Evolutionary conservation across 306 rosid species (phyloP).

Genomic region (Cyamopsis tetragonoloba): DNA sequence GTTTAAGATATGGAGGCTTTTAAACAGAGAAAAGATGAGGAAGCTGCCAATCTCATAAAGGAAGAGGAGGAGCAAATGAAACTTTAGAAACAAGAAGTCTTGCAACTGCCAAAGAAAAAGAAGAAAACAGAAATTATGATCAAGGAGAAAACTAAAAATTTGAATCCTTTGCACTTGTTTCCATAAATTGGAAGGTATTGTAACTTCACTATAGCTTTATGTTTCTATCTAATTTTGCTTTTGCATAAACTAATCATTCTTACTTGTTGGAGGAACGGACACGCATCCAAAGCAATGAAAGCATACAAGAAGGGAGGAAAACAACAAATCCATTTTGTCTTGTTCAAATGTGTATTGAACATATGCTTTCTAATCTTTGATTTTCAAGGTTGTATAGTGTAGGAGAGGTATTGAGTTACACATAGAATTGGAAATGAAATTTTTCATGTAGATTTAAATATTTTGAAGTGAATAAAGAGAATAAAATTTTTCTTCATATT

Average conservation of each 20-base stretch:
- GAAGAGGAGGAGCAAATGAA: conserved; percentile 78
- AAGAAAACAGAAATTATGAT: conserved; percentile 72
- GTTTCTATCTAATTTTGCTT: background rate
- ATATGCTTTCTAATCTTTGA: background rate
- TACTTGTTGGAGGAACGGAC: conserved; percentile 52
- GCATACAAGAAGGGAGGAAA: conserved; percentile 67
- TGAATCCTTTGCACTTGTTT: conserved; percentile 52
- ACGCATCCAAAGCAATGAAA: conserved; percentile 76
- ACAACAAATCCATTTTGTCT: conserved; percentile 43
- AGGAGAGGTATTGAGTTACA: too few relatives aligned
- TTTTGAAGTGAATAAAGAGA: too few relatives aligned
- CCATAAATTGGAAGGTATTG: conserved; percentile 72
- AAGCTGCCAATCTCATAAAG: conserved; percentile 44
- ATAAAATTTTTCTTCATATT: too few relatives aligned
- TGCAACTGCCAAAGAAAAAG: conserved; percentile 73
- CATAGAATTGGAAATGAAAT: too few relatives aligned
- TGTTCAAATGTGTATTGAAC: conserved; percentile 52
- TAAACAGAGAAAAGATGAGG: conserved; percentile 70
- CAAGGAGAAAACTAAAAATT: conserved; percentile 73
- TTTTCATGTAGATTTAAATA: too few relatives aligned
- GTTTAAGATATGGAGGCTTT: conserved; percentile 62
- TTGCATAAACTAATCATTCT: background rate
- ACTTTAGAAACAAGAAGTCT: conserved; percentile 76
- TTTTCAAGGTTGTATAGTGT: too few relatives aligned
- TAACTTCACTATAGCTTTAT: background rate